Conservation (phyloP, 345 rosid genomes). For the Geranium rotundifolium region DNA sequence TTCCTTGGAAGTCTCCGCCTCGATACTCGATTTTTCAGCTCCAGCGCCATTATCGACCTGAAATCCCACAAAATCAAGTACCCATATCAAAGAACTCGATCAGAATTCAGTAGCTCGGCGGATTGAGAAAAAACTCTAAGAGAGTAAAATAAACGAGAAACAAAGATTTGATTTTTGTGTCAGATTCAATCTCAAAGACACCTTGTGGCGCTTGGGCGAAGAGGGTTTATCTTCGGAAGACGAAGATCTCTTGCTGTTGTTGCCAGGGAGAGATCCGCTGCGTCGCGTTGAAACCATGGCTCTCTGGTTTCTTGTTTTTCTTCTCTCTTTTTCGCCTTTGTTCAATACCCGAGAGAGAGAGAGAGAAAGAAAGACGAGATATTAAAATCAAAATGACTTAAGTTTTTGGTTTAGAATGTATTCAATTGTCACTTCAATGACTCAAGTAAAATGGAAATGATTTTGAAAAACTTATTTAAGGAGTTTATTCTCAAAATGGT, state of each 20-base stretch:
- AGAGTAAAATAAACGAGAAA: background rate
- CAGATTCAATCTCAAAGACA: slow-evolving; percentile 9
- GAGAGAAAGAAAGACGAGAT: slow-evolving; percentile 4
- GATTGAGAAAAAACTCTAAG: background rate
- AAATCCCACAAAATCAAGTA: slow-evolving; percentile 9
- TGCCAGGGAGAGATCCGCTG: slow-evolving; percentile 74
- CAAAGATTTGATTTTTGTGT: background rate
- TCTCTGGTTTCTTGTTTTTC: slow-evolving; percentile 22
- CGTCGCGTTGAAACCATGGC: slow-evolving; percentile 83
- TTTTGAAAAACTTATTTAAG: no score
- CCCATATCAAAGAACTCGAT: slow-evolving; percentile 12
- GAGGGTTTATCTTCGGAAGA: slow-evolving; percentile 53
- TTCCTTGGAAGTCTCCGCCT: slow-evolving; percentile 51
- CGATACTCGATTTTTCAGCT: slow-evolving; percentile 35
- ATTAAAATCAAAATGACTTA: background rate
- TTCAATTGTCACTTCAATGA: no score
- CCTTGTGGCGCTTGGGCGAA: slow-evolving; percentile 75
- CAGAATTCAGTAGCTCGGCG: slow-evolving; percentile 4
- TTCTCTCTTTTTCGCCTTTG: background rate
- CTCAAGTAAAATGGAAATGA: no score
- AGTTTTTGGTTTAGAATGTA: no score
- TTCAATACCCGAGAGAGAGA: slow-evolving; percentile 9
- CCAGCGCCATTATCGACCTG: slow-evolving; percentile 49
- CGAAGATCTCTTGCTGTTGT: slow-evolving; percentile 54
- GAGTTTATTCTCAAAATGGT: no score